phyloP scores from a whole-genome alignment of 1,139 yeast genomes.

The Candida pseudoviswanathii region DNA sequence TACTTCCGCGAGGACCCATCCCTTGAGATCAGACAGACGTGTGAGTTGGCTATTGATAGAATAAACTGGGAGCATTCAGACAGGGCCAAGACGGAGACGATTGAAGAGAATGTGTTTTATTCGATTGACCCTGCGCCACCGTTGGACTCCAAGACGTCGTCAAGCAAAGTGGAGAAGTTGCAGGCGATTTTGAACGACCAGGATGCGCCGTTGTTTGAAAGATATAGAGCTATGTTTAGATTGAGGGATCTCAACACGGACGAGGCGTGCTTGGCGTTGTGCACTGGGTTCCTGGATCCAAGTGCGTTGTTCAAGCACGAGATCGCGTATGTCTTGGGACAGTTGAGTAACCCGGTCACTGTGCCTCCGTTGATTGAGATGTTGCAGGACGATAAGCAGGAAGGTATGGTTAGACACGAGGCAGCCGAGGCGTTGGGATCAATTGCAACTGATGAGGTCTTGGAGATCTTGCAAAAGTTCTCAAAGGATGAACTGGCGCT shows the following conservation, averaged over 20 bases:
- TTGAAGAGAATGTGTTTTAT: constrained; percentile 76
- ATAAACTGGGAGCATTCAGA: constrained; percentile 89
- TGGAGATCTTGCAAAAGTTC: constrained; percentile 81
- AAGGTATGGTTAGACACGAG: constrained; percentile 99
- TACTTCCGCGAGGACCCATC: constrained; percentile 74
- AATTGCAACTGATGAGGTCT: constrained; percentile 94
- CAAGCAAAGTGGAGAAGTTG: constrained; percentile 59
- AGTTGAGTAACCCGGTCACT: constrained; percentile 89
- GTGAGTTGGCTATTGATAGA: constrained; percentile 94
- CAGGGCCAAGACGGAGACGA: constrained; percentile 58
- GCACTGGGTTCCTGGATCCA: constrained; percentile 85
- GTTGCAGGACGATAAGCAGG: constrained; percentile 74
- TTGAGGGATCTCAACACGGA: constrained; percentile 92
- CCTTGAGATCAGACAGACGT: constrained; percentile 91
- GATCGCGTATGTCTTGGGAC: constrained; percentile 97
- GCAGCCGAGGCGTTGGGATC: constrained; percentile 99
- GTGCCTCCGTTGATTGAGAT: constrained; percentile 87
- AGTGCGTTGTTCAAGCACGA: constrained; percentile 96
- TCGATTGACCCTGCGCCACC: constrained; percentile 99
- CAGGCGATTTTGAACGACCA: constrained; percentile 75
- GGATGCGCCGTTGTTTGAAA: constrained; percentile 76
- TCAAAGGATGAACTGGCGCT: constrained; percentile 64
- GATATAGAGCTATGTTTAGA: constrained; percentile 98
- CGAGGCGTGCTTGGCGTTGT: constrained; percentile 90
- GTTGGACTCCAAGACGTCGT: constrained; percentile 61